Conservation (phyloP, 257 asterid genomes). For the Linaria vulgaris region DNA sequence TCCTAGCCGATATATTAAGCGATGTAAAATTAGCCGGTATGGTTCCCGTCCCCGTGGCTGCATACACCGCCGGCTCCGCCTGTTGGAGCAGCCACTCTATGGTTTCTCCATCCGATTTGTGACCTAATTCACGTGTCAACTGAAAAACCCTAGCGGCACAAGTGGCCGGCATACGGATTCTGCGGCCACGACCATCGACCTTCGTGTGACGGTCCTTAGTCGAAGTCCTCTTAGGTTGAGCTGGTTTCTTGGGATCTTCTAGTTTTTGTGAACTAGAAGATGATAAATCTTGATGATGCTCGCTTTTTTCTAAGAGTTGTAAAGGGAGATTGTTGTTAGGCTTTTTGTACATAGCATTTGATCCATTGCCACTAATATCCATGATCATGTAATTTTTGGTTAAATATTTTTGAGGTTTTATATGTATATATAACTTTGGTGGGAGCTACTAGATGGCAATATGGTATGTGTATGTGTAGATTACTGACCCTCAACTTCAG, state of each 20-base stretch:
- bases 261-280: not conserved
- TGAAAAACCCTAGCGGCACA: conserved; percentile 34
- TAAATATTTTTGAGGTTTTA: no score
- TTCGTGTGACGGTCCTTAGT: conserved; percentile 31
- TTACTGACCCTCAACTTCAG: not conserved
- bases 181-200: conserved; percentile 47
- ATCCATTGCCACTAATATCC: conserved; percentile 16
- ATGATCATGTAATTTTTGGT: conserved; percentile 19
- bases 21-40: conserved; percentile 81
- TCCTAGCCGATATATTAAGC: conserved; percentile 57
- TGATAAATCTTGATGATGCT: not conserved
- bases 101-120: conserved; percentile 45
- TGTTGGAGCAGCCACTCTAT: conserved; percentile 47
- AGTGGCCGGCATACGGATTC: conserved; percentile 31
- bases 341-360: not conserved
- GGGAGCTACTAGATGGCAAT: not conserved
- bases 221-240: conserved; percentile 13
- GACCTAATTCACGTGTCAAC: conserved; percentile 37
- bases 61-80: conserved; percentile 86
- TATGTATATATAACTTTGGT: not conserved
- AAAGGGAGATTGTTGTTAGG: conserved; percentile 25
- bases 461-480: no score
- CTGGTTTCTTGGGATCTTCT: not conserved
- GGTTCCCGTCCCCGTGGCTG: conserved; percentile 90
- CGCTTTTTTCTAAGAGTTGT: conserved; percentile 25